Base-by-base conservation (phyloP, 2,329 filamentous ascomycete genomes). In the Thielaviopsis ethacetica region DNA sequence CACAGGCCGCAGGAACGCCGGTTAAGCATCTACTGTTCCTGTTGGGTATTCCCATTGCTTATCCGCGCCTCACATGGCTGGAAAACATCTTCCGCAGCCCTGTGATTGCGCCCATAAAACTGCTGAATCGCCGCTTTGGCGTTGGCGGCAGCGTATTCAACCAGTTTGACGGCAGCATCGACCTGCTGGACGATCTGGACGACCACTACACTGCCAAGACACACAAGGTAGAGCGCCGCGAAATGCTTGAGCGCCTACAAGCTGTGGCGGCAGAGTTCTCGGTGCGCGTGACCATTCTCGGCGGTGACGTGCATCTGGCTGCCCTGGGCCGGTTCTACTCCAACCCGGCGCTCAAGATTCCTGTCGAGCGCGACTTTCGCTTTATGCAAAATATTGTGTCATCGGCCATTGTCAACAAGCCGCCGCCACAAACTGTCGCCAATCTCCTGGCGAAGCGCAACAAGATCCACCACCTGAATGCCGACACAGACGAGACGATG, bases 311-410 rank as follows among this genome's bases (percentile, higher is more conserved):
- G 51, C 91, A 97, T 69, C 75, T 97, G 47, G 91, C 88, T 27
- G 93, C 91, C 13, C 77, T 97, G 26, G 93, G 93, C 0, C 88
- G 93, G 62, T 97, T 98, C 75, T 96, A 95, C 74, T 91, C 88
- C 17, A 93, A 93, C 66, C 88, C 89, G 7, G 84, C 84, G 65
- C 77, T 93, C 52, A 78, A 84, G 57, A 79, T 95, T 38, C 79
- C 88, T 0, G 85, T 84, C 59, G 86, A 91, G 67, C 79, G 84
- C 61, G 93, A 98, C 70, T 86, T 89, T 68, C 82, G 93, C 59
- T 97, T 97, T 71, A 97, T 98, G 83, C 86, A 85, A 56, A 98
- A 98, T 67, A 79, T 98, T 21, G 80, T 97, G 57, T 95, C 90
- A 5, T 96, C 91, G 0, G 91, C 91, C 34, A 97, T 98, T 66